phyloP scores from a whole-genome alignment of 108 stramenopile genomes.

The Fistulifera pelliculosa region DNA sequence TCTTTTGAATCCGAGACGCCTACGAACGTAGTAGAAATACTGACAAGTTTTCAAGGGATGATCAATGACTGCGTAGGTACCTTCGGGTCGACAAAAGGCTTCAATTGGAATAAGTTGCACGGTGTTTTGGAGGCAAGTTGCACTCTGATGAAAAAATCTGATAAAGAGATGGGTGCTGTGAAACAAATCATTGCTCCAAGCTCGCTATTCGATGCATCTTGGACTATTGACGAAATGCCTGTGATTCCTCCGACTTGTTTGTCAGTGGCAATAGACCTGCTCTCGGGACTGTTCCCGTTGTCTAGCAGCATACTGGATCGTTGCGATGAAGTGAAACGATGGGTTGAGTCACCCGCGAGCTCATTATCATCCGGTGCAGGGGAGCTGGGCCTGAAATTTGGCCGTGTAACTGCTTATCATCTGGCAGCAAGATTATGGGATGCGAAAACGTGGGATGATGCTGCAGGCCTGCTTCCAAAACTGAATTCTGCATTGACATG shows the following conservation, averaged over 20 bases:
- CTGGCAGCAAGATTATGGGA: neutral
- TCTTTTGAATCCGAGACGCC: conserved; percentile 7
- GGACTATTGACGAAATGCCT: neutral
- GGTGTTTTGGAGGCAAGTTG: neutral
- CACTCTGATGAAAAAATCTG: neutral
- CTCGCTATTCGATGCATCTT: neutral
- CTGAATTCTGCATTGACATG: conserved; percentile 16
- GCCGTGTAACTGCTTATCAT: conserved; percentile 1
- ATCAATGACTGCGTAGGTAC: conserved; percentile 1
- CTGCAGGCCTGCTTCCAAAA: neutral
- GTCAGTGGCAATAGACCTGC: neutral
- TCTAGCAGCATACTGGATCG: neutral
- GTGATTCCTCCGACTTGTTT: neutral
- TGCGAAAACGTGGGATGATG: neutral
- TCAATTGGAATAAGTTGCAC: conserved; percentile 1
- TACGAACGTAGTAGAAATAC: too few species aligned
- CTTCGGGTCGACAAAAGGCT: neutral
- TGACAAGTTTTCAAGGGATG: neutral
- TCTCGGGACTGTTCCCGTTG: neutral
- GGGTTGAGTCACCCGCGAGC: neutral
- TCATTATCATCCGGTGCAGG: neutral
- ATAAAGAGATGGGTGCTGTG: neutral
- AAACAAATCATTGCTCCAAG: neutral
- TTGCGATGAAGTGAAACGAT: neutral
- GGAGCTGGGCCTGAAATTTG: neutral